Evolutionary conservation across 1,284 basidiomycete genomes (phyloP).

Genomic region (Erythrobasidium hasegawianum): DNA sequence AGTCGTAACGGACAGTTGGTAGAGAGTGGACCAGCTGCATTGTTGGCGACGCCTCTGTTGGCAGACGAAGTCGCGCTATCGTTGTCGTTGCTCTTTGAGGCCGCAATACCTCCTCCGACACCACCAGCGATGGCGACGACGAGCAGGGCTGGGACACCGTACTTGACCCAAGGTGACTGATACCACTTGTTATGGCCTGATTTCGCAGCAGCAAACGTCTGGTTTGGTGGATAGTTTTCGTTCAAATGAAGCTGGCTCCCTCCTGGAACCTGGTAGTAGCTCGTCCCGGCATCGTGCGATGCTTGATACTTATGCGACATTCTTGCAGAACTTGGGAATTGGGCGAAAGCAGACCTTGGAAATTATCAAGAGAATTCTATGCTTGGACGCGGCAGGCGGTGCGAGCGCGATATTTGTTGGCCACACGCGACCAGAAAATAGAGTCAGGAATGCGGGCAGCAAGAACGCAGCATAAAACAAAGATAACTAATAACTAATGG

Average conservation of each 20-base stretch:
- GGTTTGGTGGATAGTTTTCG: not conserved
- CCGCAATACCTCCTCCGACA: slow-evolving; percentile 34
- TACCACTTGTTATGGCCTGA: slow-evolving; percentile 18
- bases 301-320: slow-evolving; percentile 26
- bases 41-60: slow-evolving; percentile 1
- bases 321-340: not conserved
- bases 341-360: not conserved
- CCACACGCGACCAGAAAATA: too few relatives aligned
- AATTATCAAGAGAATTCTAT: too few relatives aligned
- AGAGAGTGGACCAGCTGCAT: not conserved
- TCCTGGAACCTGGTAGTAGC: slow-evolving; percentile 1
- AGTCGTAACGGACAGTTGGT: not conserved
- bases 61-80: slow-evolving; percentile 4
- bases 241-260: not conserved
- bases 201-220: not conserved
- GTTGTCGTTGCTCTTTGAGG: slow-evolving; percentile 10
- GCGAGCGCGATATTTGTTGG: too few relatives aligned
- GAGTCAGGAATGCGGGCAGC: too few relatives aligned
- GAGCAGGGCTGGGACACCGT: slow-evolving; percentile 16
- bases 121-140: slow-evolving; percentile 28
- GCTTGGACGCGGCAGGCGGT: too few relatives aligned
- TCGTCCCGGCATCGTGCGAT: slow-evolving; percentile 12
- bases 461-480: too few relatives aligned
- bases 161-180: slow-evolving; percentile 13
- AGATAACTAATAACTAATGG: too few relatives aligned